Percentiles rank a stretch among this genome's conserved stretches.
phyloP scores from a whole-genome alignment of 441 rosid genomes.

The Rhodomyrtus psidioides region DNA sequence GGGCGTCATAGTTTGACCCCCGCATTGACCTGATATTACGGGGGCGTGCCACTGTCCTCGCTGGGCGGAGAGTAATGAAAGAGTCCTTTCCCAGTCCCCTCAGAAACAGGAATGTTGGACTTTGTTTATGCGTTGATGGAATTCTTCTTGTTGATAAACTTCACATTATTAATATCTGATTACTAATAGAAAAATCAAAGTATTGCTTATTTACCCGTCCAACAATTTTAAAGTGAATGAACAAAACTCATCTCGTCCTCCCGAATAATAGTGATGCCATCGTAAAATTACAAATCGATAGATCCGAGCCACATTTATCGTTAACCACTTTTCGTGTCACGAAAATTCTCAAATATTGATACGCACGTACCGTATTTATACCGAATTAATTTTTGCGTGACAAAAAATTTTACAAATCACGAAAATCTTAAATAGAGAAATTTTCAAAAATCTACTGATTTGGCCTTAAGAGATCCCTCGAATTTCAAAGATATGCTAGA shows the following conservation, averaged over 20 bases:
- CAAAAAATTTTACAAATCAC: background rate
- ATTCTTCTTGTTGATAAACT: background rate
- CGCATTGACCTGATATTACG: background rate
- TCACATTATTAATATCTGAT: background rate
- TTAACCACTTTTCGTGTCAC: accelerated
- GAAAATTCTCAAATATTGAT: too few relatives aligned
- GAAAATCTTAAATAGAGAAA: background rate
- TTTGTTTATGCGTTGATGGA: background rate
- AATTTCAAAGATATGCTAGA: background rate
- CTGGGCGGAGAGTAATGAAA: background rate
- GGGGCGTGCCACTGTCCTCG: constrained; percentile 8
- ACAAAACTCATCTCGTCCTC: background rate
- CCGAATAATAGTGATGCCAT: background rate
- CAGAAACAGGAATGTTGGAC: background rate
- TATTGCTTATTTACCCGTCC: background rate
- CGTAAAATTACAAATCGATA: background rate
- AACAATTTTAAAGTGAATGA: background rate
- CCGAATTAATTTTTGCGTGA: accelerated
- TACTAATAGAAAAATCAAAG: background rate
- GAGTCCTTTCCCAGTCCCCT: background rate
- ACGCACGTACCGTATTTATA: accelerated
- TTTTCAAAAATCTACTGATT: background rate
- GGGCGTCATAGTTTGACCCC: constrained; percentile 8
- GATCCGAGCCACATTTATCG: accelerated
- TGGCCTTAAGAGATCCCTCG: accelerated